These are phyloP conservation scores for Asparagopsis taxiformis DNA, from an alignment of 31 red algal genomes.

Conservation along the genomic window DNA sequence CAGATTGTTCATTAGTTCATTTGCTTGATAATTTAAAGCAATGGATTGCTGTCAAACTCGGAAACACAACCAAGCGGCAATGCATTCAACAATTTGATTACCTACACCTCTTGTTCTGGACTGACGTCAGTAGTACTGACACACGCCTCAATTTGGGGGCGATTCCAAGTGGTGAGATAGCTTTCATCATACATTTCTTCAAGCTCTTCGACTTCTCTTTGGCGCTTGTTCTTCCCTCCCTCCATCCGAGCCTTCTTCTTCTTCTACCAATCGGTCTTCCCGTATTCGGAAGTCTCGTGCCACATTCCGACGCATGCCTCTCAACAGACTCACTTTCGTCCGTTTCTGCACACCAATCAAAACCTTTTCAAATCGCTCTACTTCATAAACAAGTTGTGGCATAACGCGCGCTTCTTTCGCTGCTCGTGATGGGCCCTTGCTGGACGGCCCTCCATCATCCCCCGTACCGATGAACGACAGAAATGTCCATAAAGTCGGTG, in stretches of 20 bases:
- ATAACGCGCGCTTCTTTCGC: conserved; percentile 53
- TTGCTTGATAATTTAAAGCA: no score
- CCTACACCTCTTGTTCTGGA: background rate
- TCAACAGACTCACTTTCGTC: conserved; percentile 44
- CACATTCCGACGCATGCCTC: conserved; percentile 67
- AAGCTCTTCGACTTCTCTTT: no score
- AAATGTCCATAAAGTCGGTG: conserved; percentile 51
- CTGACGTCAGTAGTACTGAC: conserved; percentile 6
- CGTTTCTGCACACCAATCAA: conserved; percentile 55
- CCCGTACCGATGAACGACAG: conserved; percentile 41
- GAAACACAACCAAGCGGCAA: no score
- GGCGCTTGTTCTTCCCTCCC: no score
- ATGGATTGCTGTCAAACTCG: no score
- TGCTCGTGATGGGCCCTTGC: conserved; percentile 23
- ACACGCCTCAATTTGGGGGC: conserved; percentile 8
- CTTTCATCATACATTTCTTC: conserved; percentile 28
- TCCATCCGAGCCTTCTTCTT: no score
- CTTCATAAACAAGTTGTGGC: conserved; percentile 69
- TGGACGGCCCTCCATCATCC: background rate
- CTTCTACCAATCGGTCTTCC: conserved; percentile 30
- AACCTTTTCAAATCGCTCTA: conserved; percentile 62
- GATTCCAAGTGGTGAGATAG: conserved; percentile 1
- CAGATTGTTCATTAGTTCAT: no score
- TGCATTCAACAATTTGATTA: no score
- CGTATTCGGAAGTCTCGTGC: conserved; percentile 69